Conservation (phyloP, 2,329 filamentous ascomycete species). For the Aspergillus quadricinctus region DNA sequence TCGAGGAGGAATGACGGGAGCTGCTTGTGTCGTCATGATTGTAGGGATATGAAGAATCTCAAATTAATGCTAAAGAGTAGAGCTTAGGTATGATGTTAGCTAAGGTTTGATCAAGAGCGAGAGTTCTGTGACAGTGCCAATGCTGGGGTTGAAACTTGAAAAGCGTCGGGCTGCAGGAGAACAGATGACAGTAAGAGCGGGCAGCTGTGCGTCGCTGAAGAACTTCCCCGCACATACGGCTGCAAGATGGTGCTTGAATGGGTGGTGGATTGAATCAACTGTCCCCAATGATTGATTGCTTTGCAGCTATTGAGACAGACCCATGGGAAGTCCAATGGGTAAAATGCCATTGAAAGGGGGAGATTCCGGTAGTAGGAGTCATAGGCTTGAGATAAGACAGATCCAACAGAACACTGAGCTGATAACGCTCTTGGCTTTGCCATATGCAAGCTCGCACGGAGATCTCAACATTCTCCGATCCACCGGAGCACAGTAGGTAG, state of each 20-base stretch:
- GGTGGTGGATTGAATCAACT: background rate
- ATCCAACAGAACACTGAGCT: slow-evolving; percentile 1
- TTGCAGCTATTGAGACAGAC: background rate
- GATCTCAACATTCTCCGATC: background rate
- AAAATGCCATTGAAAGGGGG: background rate
- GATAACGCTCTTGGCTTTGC: slow-evolving; percentile 5
- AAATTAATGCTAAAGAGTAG: slow-evolving; percentile 1
- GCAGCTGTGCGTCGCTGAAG: background rate
- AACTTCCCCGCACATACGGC: background rate
- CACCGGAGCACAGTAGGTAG: background rate
- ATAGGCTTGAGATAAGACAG: slow-evolving; percentile 5
- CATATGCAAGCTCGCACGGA: background rate
- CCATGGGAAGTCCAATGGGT: background rate
- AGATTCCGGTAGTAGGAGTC: background rate
- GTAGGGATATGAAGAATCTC: slow-evolving; percentile 2
- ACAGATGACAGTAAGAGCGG: background rate
- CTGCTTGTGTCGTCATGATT: slow-evolving; percentile 42
- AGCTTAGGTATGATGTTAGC: background rate
- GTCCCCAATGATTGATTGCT: background rate
- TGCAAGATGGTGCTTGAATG: background rate
- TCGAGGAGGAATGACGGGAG: slow-evolving; percentile 59
- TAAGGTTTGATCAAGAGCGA: background rate
- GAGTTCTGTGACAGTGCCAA: background rate
- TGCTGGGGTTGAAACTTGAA: background rate
- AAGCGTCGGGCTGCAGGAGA: background rate